phyloP scores from a whole-genome alignment of 495 filamentous ascomycete genomes.

The Xylaria longipes region DNA sequence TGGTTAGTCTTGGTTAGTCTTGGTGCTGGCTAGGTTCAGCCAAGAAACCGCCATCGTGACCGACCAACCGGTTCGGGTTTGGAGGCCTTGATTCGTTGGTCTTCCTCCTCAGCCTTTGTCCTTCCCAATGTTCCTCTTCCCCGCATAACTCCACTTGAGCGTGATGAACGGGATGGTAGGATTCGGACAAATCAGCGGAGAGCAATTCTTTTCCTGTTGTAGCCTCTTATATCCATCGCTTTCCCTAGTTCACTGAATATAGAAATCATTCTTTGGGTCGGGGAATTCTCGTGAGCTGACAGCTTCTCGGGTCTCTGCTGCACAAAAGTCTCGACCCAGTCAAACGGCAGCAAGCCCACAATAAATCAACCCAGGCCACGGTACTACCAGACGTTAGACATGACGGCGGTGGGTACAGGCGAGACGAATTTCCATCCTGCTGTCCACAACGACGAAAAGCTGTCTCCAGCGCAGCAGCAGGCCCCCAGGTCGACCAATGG shows the following conservation, averaged over 20 bases:
- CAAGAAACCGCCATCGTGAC: slow-evolving; percentile 10
- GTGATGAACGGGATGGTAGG: neutral
- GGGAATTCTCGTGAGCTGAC: slow-evolving; percentile 15
- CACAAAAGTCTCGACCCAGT: neutral
- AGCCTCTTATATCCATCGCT: neutral
- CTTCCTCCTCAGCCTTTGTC: slow-evolving; percentile 3
- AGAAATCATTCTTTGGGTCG: neutral
- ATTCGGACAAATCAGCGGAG: slow-evolving; percentile 15
- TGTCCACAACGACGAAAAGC: slow-evolving; percentile 25
- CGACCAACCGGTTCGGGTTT: slow-evolving; percentile 9
- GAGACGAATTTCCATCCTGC: slow-evolving; percentile 24
- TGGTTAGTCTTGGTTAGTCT: slow-evolving; percentile 6
- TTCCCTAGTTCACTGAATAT: neutral
- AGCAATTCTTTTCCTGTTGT: slow-evolving; percentile 7
- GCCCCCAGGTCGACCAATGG: slow-evolving; percentile 27
- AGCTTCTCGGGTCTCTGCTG: neutral
- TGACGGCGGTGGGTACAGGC: slow-evolving; percentile 19
- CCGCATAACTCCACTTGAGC: slow-evolving; percentile 18
- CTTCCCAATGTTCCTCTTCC: slow-evolving; percentile 16
- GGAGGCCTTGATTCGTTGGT: slow-evolving; percentile 4
- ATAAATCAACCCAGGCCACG: slow-evolving; percentile 7
- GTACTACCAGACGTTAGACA: neutral
- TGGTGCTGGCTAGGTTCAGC: neutral
- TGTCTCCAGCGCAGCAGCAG: slow-evolving; percentile 20
- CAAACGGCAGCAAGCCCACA: slow-evolving; percentile 12